phyloP scores from a whole-genome alignment of 495 filamentous ascomycete genomes.

The Daldinia decipiens region DNA sequence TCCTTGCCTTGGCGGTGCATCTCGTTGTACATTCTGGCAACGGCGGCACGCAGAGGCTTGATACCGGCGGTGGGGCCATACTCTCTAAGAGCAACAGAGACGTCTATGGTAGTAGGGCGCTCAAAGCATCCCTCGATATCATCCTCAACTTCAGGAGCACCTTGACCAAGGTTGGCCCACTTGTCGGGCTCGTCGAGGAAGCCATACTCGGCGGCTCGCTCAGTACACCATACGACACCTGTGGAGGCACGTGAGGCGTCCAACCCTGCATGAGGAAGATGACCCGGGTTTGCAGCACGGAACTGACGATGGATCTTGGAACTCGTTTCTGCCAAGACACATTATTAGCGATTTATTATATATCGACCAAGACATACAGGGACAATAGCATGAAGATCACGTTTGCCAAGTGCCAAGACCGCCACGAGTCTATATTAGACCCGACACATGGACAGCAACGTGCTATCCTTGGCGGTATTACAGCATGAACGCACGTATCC shows the following conservation, averaged over 20 bases:
- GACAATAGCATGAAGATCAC: conserved; percentile 28
- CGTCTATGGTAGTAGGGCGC: conserved; percentile 82
- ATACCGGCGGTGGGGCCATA: conserved; percentile 96
- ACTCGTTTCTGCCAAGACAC: conserved; percentile 66
- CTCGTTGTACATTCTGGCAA: conserved; percentile 92
- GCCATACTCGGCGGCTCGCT: conserved; percentile 80
- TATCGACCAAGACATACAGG: conserved; percentile 33
- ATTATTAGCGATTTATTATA: conserved; percentile 39
- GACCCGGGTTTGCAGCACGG: conserved; percentile 85
- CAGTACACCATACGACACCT: conserved; percentile 88
- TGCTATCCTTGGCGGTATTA: conserved; percentile 37
- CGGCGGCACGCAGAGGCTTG: conserved; percentile 86
- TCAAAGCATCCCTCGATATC: conserved; percentile 90
- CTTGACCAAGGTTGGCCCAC: conserved; percentile 96
- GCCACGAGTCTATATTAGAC: conserved; percentile 39
- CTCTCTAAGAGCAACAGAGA: conserved; percentile 79
- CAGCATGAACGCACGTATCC: conserved; percentile 21
- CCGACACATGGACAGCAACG: conserved; percentile 11
- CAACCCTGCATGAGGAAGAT: conserved; percentile 88
- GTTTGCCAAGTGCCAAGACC: conserved; percentile 50
- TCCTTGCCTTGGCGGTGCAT: conserved; percentile 88
- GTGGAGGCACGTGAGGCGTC: conserved; percentile 85
- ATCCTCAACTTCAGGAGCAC: conserved; percentile 93
- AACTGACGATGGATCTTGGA: conserved; percentile 89
- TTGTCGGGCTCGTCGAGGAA: conserved; percentile 80